Base-by-base conservation (phyloP, 2,329 filamentous ascomycete genomes). In the Stachybotrys elegans region DNA sequence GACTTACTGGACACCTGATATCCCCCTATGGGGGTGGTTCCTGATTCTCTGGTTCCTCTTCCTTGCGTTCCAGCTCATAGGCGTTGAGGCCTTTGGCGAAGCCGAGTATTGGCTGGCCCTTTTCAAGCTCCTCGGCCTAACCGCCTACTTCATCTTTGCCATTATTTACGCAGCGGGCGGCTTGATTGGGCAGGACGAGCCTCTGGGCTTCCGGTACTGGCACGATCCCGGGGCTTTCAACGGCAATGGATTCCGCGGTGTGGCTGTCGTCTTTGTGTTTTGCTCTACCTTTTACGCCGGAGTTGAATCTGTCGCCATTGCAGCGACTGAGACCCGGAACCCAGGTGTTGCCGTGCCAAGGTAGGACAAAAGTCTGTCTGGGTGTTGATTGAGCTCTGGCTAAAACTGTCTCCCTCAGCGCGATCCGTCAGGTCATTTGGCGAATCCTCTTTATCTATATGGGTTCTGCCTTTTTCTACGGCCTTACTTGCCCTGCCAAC, bases 31-130 rank as follows among this genome's bases (percentile, higher is more conserved):
- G 84, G 84, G 71, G 48, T 90, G 73, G 57, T 88, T 89, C 46
- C 68, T 84, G 22, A 75, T 89, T n/a, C 81, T 89, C 52, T 89
- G 85, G 81, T 76, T 81, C n/a, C 65, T 80, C 0, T 86, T 90
- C 50, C 70, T 83, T 1, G 71, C 67, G 0, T 80, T 89, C 46
- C 86, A 89, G 55, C 71, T 89, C 25, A 68, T 89, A 2, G 84
- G 84, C 2, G 82, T 90, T 2, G 79, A 83, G 53, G 79, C 83
- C 4, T 91, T 89, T 58, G 86, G 86, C 13, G 86, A 91, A 58
- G 80, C 84, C 9, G 87, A 92, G 57, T 89, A 90, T 57, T 90
- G 85, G 84, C 76, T 90, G 45, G 83, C 85, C 1, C 72, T 84
- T 14, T 65, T 89, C 57, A 91, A 91, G 58, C 74, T 90, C 5